Evolutionary conservation across 352 stramenopile genomes (phyloP).

Genomic region (Phytopythium montanum): DNA sequence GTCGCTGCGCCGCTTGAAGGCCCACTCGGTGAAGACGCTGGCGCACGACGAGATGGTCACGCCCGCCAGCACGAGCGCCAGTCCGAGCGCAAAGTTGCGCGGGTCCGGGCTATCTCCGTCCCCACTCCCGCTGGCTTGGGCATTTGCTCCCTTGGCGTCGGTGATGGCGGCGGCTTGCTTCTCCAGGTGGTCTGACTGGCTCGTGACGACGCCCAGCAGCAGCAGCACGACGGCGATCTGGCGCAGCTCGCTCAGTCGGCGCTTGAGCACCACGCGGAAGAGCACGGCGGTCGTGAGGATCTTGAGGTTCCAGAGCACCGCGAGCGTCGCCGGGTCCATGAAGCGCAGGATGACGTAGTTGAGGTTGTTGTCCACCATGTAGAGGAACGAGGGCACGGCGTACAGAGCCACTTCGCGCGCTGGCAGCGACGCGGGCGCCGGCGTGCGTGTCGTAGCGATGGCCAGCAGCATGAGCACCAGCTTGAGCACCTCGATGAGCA

Average conservation of each 20-base stretch:
- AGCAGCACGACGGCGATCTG: constrained; percentile 75
- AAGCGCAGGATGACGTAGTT: constrained; percentile 87
- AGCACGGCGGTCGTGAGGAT: constrained; percentile 84
- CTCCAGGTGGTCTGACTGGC: constrained; percentile 66
- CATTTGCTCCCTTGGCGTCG: constrained; percentile 1
- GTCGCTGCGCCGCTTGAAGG: constrained; percentile 75
- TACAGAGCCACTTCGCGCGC: constrained; percentile 64
- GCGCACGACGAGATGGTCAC: constrained; percentile 80
- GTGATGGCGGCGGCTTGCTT: constrained; percentile 21
- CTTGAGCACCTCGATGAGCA: constrained; percentile 86
- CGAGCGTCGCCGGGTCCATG: constrained; percentile 81
- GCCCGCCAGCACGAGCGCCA: constrained; percentile 67
- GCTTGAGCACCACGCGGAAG: constrained; percentile 81
- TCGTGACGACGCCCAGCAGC: constrained; percentile 75
- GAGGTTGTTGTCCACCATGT: constrained; percentile 88
- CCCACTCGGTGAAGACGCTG: constrained; percentile 83
- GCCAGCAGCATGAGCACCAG: constrained; percentile 41
- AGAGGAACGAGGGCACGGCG: constrained; percentile 80
- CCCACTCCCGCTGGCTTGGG: constrained; percentile 7
- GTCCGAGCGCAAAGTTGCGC: constrained; percentile 34
- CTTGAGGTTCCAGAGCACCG: constrained; percentile 88
- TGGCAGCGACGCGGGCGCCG: constrained; percentile 37
- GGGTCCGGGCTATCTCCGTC: constrained; percentile 18
- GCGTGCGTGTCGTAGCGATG: constrained; percentile 38
- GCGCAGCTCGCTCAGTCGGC: constrained; percentile 60